Evolutionary conservation across 257 asterid genomes (phyloP).

Genomic region (Nicotiana benthamiana): DNA sequence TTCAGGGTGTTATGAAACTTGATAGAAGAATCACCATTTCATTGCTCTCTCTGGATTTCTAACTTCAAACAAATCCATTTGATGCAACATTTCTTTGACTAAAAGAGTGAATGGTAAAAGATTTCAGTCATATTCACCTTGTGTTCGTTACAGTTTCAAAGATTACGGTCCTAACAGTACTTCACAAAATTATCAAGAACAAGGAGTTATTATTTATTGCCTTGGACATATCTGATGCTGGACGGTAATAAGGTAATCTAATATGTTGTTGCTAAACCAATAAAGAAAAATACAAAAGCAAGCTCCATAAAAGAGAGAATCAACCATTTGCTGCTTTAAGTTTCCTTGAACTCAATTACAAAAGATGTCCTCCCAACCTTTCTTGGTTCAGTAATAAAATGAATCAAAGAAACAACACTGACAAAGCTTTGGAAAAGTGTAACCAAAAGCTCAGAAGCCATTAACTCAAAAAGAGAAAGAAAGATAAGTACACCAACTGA

Average conservation of each 20-base stretch:
- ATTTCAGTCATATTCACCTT: background rate
- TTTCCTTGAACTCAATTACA: background rate
- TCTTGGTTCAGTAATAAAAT: slow-evolving; percentile 11
- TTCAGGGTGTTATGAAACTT: background rate
- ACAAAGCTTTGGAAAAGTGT: slow-evolving; percentile 17
- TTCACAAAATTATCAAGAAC: background rate
- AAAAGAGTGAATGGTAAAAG: background rate
- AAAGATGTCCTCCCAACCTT: slow-evolving; percentile 11
- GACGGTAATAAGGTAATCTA: background rate
- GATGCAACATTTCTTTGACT: background rate
- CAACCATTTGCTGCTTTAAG: background rate
- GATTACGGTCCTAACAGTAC: background rate
- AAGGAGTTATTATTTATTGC: background rate
- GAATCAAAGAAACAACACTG: slow-evolving; percentile 4
- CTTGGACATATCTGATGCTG: background rate
- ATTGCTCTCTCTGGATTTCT: background rate
- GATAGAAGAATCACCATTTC: too few relatives aligned
- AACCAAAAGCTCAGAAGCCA: slow-evolving; percentile 8
- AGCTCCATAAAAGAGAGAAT: background rate
- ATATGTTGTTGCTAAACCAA: background rate
- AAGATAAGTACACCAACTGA: background rate
- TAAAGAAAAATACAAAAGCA: background rate
- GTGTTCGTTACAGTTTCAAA: background rate
- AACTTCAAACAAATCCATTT: background rate
- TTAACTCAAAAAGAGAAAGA: slow-evolving; percentile 3